phyloP scores from a whole-genome alignment of 2,329 filamentous ascomycete genomes.

The Biscogniauxia sp. region DNA sequence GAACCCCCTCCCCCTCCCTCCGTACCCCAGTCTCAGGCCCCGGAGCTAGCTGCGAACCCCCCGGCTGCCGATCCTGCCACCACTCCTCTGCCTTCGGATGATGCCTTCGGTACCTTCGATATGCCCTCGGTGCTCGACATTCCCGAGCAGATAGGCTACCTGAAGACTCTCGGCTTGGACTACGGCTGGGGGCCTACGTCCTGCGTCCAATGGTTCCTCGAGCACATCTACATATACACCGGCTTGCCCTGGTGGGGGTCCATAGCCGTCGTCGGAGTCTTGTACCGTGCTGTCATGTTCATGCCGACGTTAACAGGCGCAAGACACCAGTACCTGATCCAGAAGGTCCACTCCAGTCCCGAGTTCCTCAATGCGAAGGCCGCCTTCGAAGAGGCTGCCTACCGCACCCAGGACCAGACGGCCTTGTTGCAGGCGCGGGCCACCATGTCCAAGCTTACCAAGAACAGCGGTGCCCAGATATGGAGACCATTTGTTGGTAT shows the following conservation, averaged over 20 bases:
- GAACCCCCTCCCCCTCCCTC: conserved; percentile 6
- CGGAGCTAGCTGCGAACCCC: neutral
- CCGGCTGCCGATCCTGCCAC: neutral
- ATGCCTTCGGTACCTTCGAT: conserved; percentile 33
- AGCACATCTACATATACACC: conserved; percentile 75
- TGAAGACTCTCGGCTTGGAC: conserved; percentile 79
- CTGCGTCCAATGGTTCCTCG: conserved; percentile 71
- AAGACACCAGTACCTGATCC: conserved; percentile 61
- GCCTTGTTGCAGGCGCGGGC: conserved; percentile 44
- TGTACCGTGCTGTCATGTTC: conserved; percentile 64
- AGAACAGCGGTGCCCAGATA: conserved; percentile 52
- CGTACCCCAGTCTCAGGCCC: conserved; percentile 8
- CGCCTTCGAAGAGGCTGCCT: conserved; percentile 46
- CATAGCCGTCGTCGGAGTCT: conserved; percentile 63
- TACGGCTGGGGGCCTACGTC: conserved; percentile 80
- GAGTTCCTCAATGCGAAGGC: conserved; percentile 51
- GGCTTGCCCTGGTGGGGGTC: conserved; percentile 82
- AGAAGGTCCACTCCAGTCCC: conserved; percentile 53
- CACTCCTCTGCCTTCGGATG: conserved; percentile 24
- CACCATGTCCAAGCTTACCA: conserved; percentile 51
- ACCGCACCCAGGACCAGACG: conserved; percentile 41
- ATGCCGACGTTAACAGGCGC: conserved; percentile 62
- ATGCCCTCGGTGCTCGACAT: conserved; percentile 53
- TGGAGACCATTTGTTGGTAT: conserved; percentile 54
- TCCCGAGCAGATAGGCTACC: conserved; percentile 76